These are phyloP conservation scores for Leccinum subrobustum DNA, from an alignment of 1,284 basidiomycete genomes.

Conservation along the genomic window DNA sequence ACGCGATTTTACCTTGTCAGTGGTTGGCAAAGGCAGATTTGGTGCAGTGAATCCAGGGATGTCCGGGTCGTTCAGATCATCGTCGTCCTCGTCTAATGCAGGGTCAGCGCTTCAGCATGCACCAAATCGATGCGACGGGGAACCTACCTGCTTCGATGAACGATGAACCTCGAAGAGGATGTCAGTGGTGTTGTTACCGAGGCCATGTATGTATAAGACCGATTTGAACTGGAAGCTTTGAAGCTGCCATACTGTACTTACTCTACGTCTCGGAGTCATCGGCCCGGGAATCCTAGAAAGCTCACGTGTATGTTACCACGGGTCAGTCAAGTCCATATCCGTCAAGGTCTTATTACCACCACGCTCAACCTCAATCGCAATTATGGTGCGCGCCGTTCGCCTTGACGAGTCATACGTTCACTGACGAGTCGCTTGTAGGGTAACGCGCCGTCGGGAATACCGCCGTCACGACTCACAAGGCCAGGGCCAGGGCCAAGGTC, in stretches of 20 bases:
- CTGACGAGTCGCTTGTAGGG: constrained; percentile 3
- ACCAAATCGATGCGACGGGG: not conserved
- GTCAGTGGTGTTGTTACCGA: constrained; percentile 27
- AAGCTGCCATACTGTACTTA: too few species aligned
- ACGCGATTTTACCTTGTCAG: constrained; percentile 70
- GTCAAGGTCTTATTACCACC: constrained; percentile 7
- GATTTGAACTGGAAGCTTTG: too few species aligned
- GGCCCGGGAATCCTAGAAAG: not conserved
- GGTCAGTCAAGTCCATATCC: constrained; percentile 11
- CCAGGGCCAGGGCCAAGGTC: constrained; percentile 38
- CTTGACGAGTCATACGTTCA: not conserved
- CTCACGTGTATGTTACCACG: constrained; percentile 28
- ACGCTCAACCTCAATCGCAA: constrained; percentile 6
- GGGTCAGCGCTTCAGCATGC: constrained; percentile 3
- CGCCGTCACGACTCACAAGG: constrained; percentile 33
- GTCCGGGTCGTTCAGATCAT: constrained; percentile 74
- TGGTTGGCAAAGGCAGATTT: constrained; percentile 39
- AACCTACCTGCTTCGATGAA: constrained; percentile 50
- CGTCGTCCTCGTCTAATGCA: constrained; percentile 60
- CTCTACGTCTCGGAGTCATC: not conserved
- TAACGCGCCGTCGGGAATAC: constrained; percentile 70
- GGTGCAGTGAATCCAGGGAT: constrained; percentile 77
- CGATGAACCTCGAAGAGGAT: constrained; percentile 70
- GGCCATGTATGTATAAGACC: too few species aligned
- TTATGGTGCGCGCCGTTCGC: constrained; percentile 17